A percentile compares a stretch with the other conserved stretches of the same genome.
Conservation (phyloP, 164 flowering plant species). For the Stephania cephalantha region DNA sequence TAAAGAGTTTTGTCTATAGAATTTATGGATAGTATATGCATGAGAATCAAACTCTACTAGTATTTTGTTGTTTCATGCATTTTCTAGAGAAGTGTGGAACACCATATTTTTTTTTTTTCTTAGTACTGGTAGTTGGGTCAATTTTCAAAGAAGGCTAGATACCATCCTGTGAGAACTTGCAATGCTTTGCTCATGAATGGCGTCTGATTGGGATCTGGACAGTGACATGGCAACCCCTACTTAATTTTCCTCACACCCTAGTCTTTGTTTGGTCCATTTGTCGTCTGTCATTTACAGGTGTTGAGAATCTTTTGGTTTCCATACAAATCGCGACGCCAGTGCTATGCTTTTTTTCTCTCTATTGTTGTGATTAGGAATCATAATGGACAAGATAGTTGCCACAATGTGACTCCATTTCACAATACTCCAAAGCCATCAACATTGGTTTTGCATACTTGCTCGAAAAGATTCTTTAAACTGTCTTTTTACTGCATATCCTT, state of each 20-base stretch:
- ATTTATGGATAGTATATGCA: no score
- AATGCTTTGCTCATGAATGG: background rate
- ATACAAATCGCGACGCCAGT: slow-evolving; percentile 21
- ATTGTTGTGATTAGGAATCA: background rate
- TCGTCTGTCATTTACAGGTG: slow-evolving; percentile 28
- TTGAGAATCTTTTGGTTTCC: slow-evolving; percentile 15
- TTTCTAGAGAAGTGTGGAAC: no score
- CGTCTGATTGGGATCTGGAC: background rate
- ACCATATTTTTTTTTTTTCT: no score
- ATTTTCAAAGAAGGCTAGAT: background rate
- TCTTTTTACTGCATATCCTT: slow-evolving; percentile 1
- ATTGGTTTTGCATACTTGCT: slow-evolving; percentile 18
- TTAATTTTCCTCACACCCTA: slow-evolving; percentile 19
- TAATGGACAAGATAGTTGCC: slow-evolving; percentile 8
- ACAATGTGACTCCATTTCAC: slow-evolving; percentile 14
- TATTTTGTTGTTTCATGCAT: no score
- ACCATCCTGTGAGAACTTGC: slow-evolving; percentile 6
- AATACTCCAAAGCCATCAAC: slow-evolving; percentile 23
- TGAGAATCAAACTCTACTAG: no score
- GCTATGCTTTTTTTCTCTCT: slow-evolving; percentile 6
- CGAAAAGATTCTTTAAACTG: background rate
- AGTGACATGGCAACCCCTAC: slow-evolving; percentile 11
- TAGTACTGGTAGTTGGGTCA: no score
- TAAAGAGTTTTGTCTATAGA: no score
- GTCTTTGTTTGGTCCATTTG: slow-evolving; percentile 13